Percentiles rank a stretch among this genome's conserved stretches.
Evolutionary conservation across 1,139 yeast species (phyloP).

Genomic region (Pichia sp.): DNA sequence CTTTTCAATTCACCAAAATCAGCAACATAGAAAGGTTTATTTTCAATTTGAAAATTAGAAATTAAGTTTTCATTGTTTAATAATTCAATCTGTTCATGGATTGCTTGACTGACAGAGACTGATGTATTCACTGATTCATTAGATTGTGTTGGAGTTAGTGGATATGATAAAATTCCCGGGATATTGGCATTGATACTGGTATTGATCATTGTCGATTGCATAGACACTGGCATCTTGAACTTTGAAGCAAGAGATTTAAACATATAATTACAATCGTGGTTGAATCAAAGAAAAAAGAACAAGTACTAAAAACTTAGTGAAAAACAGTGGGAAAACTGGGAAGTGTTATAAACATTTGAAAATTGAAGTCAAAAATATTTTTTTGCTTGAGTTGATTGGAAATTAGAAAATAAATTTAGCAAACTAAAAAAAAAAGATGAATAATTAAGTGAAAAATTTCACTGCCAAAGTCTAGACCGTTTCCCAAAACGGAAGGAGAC

Average conservation of each 20-base stretch:
- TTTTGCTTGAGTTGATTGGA: background rate
- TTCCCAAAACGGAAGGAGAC: background rate
- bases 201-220: constrained; percentile 2
- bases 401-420: no score
- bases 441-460: background rate
- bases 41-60: constrained; percentile 36
- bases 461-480: background rate
- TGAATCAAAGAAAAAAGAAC: background rate
- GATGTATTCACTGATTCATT: background rate
- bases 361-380: background rate
- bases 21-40: constrained; percentile 83
- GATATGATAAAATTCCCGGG: constrained; percentile 1
- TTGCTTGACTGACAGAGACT: constrained; percentile 1
- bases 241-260: constrained; percentile 7
- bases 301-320: no score
- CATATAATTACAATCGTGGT: constrained; percentile 1
- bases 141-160: constrained; percentile 10
- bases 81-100: background rate
- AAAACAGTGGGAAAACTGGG: background rate
- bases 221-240: constrained; percentile 6
- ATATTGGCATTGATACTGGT: background rate
- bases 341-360: background rate
- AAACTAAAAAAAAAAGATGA: no score
- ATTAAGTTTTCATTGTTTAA: background rate
- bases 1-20: constrained; percentile 70